Base-by-base conservation (phyloP, 176 grass and related monocot species). In the Avena atlantica region DNA sequence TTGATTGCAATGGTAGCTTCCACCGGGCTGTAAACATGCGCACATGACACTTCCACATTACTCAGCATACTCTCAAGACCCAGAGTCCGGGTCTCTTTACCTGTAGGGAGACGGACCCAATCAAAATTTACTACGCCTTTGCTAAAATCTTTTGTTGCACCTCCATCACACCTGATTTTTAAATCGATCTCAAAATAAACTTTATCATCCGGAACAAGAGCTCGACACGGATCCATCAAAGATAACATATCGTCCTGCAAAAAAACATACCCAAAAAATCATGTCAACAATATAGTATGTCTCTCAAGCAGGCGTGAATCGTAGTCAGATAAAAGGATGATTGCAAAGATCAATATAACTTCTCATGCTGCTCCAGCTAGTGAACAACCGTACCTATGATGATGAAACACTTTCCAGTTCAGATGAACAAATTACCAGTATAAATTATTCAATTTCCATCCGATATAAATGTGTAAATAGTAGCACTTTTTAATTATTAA, bases 51-150 rank as follows among this genome's bases (percentile, higher is more conserved):
- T 12, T 72, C 69, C 37, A 72, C 4, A 5, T 10, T 21, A 23
- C 34, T 45, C 4, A 47, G 20, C 2, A 3, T 21, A 10, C 34
- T 72, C 4, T 1, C 12, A 9, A 45, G 69, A 12, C 16, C 3
- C 19, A 72, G 4, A 0, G 37, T 13, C 37, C 5, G 5, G 8
- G 3, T 44, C 34, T 42, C 14, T 6, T 37, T 34, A 2, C 15
- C 63, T 2, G 12, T 8, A 37, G 0, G 0, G 66, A 69, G 34
- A 4, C 37, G 37, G 36, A 1, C 2, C 4, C 1, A 0, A 0
- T 71, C 10, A 37, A 45, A 71, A 2, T 12, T 19, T 0, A 2
- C 0, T 10, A 72, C 11, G 6, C 69, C 1, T 72, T 17, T 72
- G 69, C 40, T 47, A 6, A 72, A 72, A 2, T 13, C 37, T 72